These are phyloP conservation scores for Dendrobium catenatum DNA, from an alignment of 106 monocot genomes.

Conservation along the genomic window DNA sequence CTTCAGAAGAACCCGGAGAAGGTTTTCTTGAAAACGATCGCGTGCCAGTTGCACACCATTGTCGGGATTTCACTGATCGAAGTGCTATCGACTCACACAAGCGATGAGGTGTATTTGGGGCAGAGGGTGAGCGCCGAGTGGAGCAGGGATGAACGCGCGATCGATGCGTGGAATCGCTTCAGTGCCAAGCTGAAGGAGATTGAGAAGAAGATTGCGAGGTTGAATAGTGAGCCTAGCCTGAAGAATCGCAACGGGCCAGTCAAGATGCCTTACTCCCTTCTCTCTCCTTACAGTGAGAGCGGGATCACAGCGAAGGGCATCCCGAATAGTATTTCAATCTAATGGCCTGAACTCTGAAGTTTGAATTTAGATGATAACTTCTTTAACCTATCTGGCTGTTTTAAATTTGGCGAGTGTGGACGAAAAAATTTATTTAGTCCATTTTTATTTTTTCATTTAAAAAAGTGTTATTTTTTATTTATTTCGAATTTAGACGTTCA, in stretches of 20 bases:
- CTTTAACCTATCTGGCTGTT: no score
- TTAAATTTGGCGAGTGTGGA: no score
- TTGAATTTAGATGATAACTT: no score
- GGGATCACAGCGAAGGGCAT: slow-evolving; percentile 33
- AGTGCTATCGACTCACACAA: background rate
- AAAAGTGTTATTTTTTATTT: no score
- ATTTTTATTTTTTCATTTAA: no score
- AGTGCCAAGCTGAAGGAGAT: slow-evolving; percentile 45
- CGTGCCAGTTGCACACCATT: background rate
- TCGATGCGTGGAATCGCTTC: slow-evolving; percentile 5
- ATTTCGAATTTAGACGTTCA: no score
- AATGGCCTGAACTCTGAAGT: background rate
- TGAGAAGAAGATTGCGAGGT: slow-evolving; percentile 51
- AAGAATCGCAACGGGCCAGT: slow-evolving; percentile 67
- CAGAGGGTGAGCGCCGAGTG: slow-evolving; percentile 18
- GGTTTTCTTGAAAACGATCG: slow-evolving; percentile 36
- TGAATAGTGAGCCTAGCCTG: slow-evolving; percentile 43
- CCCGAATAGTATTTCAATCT: slow-evolving; percentile 17
- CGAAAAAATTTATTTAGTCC: no score
- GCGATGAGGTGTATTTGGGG: no score
- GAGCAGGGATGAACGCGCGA: background rate
- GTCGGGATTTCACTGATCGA: background rate
- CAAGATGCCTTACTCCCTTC: slow-evolving; percentile 71
- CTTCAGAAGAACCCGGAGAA: slow-evolving; percentile 32
- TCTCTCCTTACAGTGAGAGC: slow-evolving; percentile 37